Evolutionary conservation across 1,284 basidiomycete genomes (phyloP), one percentile per base, ranked within the genome.

Genomic region (Apiotrichum montevideense): DNA sequence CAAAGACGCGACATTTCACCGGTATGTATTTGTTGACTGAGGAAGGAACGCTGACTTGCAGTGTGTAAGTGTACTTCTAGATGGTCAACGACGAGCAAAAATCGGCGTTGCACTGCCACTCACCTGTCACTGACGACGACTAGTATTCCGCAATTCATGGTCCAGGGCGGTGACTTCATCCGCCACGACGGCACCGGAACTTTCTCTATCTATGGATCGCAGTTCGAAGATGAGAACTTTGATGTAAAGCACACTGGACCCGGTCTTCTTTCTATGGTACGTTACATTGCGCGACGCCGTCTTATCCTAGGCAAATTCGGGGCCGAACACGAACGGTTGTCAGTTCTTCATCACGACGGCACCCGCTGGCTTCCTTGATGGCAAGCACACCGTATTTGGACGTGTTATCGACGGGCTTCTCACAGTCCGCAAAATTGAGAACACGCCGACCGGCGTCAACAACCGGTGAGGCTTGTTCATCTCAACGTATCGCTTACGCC

Each of bases 291-390:
- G 29, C 29, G 29, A 29, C 29, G 29, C 29, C 29, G 29, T 43
- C 52, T 35, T 14, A 50, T 39, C 1, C 1, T 64, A 93, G 90
- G 92, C 92, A 0, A 96, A 96, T 75, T 94, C 91, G 0, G 92
- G 92, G 3, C 83, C 87, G 0, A 87, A 89, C 69, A 94, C 92
- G 4, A 96, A 97, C 68, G 93, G 93, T 3, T 95, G 89, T 14
- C 67, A 96, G 85, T 98, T 98, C 80, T 98, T 98, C 81, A 87
- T 98, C 69, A 98, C 95, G 0, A 92, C 90, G 0, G 90, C 87
- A 13, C 87, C 89, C 58, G 94, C 92, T 62, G 88, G 92, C 64
- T 98, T 98, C 74, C 81, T 97, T 43, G 91, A 97, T 70, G 88
- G 87, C 52, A 97, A 96, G 72, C 93, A 97, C 73, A 87, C 90